phyloP scores from a whole-genome alignment of 2,329 filamentous ascomycete species.

The Calonectria naviculata region DNA sequence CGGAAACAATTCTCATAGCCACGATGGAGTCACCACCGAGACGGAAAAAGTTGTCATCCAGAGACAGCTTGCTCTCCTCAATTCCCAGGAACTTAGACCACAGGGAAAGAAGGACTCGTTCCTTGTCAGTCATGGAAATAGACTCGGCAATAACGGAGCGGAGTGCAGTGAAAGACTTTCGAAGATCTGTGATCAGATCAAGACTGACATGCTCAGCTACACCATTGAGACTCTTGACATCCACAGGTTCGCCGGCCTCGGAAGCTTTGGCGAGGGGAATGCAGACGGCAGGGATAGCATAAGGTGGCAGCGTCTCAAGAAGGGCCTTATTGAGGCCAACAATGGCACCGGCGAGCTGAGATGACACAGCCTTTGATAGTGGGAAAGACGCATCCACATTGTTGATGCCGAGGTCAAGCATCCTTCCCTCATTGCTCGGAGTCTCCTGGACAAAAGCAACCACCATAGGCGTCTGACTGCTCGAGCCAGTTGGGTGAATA shows the following conservation, averaged over 20 bases:
- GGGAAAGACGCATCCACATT: constrained; percentile 12
- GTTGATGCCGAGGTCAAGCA: constrained; percentile 24
- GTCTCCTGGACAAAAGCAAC: constrained; percentile 32
- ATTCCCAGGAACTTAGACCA: constrained; percentile 36
- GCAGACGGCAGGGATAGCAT: constrained; percentile 38
- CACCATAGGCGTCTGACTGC: constrained; percentile 34
- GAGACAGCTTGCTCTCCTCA: constrained; percentile 34
- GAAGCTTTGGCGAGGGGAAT: constrained; percentile 21
- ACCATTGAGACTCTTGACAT: constrained; percentile 9
- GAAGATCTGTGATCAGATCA: constrained; percentile 27
- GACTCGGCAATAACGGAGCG: constrained; percentile 27
- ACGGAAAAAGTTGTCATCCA: constrained; percentile 43
- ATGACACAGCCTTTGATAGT: constrained; percentile 25
- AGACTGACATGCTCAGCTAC: constrained; percentile 21
- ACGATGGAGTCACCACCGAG: constrained; percentile 40
- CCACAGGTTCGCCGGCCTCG: not conserved
- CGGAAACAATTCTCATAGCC: constrained; percentile 42
- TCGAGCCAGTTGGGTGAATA: constrained; percentile 29
- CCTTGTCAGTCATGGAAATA: constrained; percentile 32
- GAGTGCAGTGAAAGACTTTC: constrained; percentile 25
- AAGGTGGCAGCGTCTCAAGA: constrained; percentile 38
- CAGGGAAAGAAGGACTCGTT: constrained; percentile 27
- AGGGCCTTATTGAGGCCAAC: constrained; percentile 38
- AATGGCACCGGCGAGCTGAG: constrained; percentile 33
- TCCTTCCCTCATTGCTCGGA: not conserved